Percentiles rank a stretch among this genome's conserved stretches.
Evolutionary conservation across 331 rosid species (phyloP).

Genomic region (Quercus phellos): DNA sequence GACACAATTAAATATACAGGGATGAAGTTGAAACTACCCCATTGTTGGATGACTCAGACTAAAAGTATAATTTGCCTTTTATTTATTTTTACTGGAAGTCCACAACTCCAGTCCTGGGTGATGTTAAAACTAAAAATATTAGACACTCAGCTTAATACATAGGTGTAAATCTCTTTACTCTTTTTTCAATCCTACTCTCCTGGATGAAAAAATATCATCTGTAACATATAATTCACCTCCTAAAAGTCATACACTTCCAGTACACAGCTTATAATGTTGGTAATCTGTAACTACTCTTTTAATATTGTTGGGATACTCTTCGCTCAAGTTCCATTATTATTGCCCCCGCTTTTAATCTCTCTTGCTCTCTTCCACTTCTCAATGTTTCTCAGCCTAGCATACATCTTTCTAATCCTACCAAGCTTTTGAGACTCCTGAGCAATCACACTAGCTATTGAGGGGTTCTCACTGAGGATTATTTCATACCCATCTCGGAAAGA

Average conservation of each 20-base stretch:
- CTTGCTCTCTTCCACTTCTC: constrained; percentile 56
- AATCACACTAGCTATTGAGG: constrained; percentile 60
- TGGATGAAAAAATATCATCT: constrained; percentile 16
- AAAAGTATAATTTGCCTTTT: too few species aligned
- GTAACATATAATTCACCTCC: background rate
- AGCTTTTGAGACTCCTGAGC: constrained; percentile 64
- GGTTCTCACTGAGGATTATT: constrained; percentile 47
- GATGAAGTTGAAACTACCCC: too few species aligned
- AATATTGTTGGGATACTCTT: background rate
- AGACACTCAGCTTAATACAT: background rate
- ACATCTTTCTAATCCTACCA: constrained; percentile 59
- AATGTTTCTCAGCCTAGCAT: constrained; percentile 51
- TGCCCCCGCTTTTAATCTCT: constrained; percentile 28
- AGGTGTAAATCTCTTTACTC: background rate
- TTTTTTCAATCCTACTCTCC: background rate
- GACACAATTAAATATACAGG: too few species aligned
- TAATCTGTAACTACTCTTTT: background rate
- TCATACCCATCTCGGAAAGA: constrained; percentile 79
- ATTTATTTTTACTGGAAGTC: background rate
- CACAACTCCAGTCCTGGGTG: background rate
- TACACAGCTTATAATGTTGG: background rate
- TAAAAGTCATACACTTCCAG: background rate
- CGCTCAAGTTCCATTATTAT: constrained; percentile 24
- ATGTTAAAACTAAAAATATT: background rate
- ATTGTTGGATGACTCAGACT: too few species aligned